These are phyloP conservation scores for Chrysosporium keratinophilum DNA, from an alignment of 2,329 filamentous ascomycete genomes.

Conservation along the genomic window DNA sequence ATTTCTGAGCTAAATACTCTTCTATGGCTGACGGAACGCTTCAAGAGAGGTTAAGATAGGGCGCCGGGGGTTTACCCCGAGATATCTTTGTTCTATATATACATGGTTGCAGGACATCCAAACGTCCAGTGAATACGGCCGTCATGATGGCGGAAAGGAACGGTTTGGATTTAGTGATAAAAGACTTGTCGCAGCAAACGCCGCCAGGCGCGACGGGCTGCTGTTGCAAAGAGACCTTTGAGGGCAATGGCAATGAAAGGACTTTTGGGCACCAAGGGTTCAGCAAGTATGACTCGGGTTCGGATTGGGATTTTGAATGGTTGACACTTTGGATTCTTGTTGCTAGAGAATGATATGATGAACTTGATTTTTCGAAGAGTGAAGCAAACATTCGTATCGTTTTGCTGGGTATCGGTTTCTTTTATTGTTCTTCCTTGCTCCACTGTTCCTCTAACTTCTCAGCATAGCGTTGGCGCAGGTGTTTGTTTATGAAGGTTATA, in stretches of 20 bases:
- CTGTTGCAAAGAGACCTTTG: not conserved
- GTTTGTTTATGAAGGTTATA: constrained; percentile 5
- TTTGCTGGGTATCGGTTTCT: constrained; percentile 7
- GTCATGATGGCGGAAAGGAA: not conserved
- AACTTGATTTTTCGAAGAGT: constrained; percentile 1
- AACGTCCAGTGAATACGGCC: not conserved
- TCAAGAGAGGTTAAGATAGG: not conserved
- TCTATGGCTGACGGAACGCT: not conserved
- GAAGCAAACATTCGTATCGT: constrained; percentile 17
- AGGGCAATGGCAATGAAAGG: not conserved
- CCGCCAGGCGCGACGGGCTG: not conserved
- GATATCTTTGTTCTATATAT: constrained; percentile 6
- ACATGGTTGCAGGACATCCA: not conserved
- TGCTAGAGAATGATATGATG: constrained; percentile 11
- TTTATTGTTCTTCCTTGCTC: constrained; percentile 1
- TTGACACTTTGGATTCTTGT: constrained; percentile 6
- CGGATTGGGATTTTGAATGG: constrained; percentile 4
- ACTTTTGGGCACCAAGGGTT: not conserved
- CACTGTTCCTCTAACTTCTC: constrained; percentile 4
- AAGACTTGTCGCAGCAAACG: not conserved
- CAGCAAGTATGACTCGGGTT: not conserved
- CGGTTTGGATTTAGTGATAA: not conserved
- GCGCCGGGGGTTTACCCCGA: not conserved
- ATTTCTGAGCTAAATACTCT: not conserved
- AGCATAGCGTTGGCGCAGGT: constrained; percentile 15